phyloP scores from a whole-genome alignment of 106 monocot genomes.

The Dioscorea dumetorum region DNA sequence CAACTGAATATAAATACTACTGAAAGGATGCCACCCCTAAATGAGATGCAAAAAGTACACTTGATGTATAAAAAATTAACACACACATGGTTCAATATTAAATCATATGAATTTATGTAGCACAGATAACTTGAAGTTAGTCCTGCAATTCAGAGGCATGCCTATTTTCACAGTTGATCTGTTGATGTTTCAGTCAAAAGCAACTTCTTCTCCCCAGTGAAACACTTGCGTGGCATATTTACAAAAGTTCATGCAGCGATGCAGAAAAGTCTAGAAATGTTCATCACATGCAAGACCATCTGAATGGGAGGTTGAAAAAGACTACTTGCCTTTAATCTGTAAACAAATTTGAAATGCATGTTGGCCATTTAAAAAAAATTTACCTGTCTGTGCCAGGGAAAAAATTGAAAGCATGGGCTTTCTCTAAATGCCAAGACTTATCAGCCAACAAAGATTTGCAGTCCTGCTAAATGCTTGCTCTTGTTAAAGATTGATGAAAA shows the following conservation, averaged over 20 bases:
- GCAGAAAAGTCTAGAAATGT: not conserved
- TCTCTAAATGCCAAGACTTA: conserved; percentile 86
- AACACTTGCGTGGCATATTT: no score
- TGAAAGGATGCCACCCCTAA: no score
- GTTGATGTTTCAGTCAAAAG: no score
- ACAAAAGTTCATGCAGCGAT: no score
- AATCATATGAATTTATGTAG: not conserved
- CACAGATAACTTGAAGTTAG: not conserved
- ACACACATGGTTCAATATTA: not conserved
- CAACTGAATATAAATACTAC: no score
- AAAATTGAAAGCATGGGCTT: conserved; percentile 95
- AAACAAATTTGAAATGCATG: no score
- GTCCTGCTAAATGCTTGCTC: conserved; percentile 42
- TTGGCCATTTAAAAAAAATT: conserved; percentile 1
- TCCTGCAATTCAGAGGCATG: not conserved
- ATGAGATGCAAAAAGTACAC: no score
- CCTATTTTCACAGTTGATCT: not conserved
- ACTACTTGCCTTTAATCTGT: no score
- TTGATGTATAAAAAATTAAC: no score
- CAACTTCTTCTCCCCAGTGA: no score
- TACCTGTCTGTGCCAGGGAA: conserved; percentile 97
- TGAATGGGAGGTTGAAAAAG: not conserved
- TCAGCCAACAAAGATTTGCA: conserved; percentile 53
- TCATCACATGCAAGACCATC: not conserved
- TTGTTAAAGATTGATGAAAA: conserved; percentile 5